Percentiles rank a stretch among this genome's conserved stretches.
Evolutionary conservation across 2,329 filamentous ascomycete species (phyloP).

Genomic region (Orbilia quercus): DNA sequence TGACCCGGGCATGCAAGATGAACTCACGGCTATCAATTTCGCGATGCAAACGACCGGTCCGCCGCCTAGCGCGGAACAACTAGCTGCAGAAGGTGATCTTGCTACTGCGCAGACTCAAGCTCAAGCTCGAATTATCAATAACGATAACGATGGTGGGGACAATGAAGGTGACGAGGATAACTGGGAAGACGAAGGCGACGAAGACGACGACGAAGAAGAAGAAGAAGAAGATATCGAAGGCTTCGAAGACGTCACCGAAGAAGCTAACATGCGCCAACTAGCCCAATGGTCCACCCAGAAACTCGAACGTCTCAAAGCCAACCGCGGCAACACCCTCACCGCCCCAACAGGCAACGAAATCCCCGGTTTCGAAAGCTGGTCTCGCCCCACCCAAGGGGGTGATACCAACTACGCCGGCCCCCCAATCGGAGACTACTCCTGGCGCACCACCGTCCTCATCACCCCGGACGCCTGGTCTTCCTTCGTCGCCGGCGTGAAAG

Average conservation of each 20-base stretch:
- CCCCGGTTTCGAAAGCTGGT: not conserved
- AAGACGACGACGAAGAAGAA: too few relatives aligned
- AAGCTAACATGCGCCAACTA: not conserved
- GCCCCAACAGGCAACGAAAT: not conserved
- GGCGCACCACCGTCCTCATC: constrained; percentile 4
- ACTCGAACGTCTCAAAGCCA: not conserved
- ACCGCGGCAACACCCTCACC: not conserved
- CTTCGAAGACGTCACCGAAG: not conserved
- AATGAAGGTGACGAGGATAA: too few relatives aligned
- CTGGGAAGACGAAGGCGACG: too few relatives aligned
- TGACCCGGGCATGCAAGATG: constrained; percentile 5
- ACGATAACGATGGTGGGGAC: too few relatives aligned
- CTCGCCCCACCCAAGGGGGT: not conserved
- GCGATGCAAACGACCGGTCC: constrained; percentile 5
- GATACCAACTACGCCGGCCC: not conserved
- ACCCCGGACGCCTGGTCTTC: not conserved
- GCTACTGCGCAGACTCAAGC: not conserved
- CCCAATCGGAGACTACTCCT: constrained; percentile 2
- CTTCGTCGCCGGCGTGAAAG: not conserved
- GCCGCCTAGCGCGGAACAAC: not conserved
- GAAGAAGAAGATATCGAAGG: not conserved
- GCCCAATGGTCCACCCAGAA: constrained; percentile 11
- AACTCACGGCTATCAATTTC: constrained; percentile 9
- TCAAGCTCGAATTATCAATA: too few relatives aligned
- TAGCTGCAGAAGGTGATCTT: not conserved